These are phyloP conservation scores for Fusarium avenaceum DNA, from an alignment of 2,329 filamentous ascomycete genomes.

Conservation along the genomic window DNA sequence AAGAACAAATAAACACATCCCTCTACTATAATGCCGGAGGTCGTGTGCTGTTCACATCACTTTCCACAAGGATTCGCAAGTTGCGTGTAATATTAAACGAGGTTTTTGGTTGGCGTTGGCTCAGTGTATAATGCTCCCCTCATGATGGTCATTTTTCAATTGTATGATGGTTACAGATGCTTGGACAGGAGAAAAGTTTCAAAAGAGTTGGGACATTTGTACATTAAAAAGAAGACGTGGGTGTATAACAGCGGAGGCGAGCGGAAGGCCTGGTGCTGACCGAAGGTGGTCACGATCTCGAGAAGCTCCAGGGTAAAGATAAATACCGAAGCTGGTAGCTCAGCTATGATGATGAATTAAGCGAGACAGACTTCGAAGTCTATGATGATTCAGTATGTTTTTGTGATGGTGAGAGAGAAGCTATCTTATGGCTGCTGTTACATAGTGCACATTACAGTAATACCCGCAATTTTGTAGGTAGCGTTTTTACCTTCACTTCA, in stretches of 20 bases:
- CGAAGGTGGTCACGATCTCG: conserved; percentile 9
- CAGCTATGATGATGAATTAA: conserved; percentile 23
- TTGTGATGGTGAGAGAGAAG: background rate
- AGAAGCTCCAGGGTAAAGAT: conserved; percentile 9
- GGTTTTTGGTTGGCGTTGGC: conserved; percentile 54
- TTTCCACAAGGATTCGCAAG: conserved; percentile 30
- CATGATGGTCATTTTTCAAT: conserved; percentile 54
- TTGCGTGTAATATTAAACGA: conserved; percentile 54
- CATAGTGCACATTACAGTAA: no score
- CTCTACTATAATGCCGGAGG: conserved; percentile 24
- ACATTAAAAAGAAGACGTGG: conserved; percentile 41
- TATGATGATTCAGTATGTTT: background rate
- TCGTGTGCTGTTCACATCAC: conserved; percentile 10
- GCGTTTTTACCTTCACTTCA: no score
- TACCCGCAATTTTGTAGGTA: no score
- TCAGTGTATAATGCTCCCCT: conserved; percentile 63
- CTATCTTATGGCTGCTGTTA: no score
- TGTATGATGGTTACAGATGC: conserved; percentile 40
- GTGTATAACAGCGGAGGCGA: conserved; percentile 44
- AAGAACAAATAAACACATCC: conserved; percentile 74
- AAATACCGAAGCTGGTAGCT: conserved; percentile 25
- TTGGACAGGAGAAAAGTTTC: conserved; percentile 41
- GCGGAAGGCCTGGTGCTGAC: conserved; percentile 12
- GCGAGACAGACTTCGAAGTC: background rate
- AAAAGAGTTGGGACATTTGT: conserved; percentile 43